phyloP scores from a whole-genome alignment of 78 protist genomes.

The Tieghemostelium lacteum region DNA sequence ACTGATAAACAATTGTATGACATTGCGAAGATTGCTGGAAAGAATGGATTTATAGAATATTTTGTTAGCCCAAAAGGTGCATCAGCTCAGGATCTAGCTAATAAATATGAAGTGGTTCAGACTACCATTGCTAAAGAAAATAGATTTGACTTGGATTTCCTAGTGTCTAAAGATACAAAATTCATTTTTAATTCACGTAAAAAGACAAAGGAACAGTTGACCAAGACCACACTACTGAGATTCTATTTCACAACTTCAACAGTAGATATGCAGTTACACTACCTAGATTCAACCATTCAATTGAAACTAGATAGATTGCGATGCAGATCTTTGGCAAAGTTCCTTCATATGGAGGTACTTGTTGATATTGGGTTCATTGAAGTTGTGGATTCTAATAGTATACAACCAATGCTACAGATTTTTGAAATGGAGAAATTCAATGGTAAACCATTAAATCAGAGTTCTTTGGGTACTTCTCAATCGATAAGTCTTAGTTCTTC shows the following conservation, averaged over 20 bases:
- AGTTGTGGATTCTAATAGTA: slow-evolving; percentile 41
- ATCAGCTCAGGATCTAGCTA: slow-evolving; percentile 44
- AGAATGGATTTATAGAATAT: slow-evolving; percentile 48
- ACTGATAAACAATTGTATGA: slow-evolving; percentile 34
- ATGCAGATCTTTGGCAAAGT: slow-evolving; percentile 52
- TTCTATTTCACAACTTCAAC: slow-evolving; percentile 25
- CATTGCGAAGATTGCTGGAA: slow-evolving; percentile 55
- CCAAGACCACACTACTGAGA: slow-evolving; percentile 15
- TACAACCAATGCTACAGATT: slow-evolving; percentile 37
- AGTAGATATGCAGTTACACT: slow-evolving; percentile 16
- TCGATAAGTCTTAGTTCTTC: background rate
- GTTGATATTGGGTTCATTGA: slow-evolving; percentile 27
- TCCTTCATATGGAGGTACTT: slow-evolving; percentile 40
- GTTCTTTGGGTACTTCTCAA: background rate
- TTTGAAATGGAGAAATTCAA: background rate
- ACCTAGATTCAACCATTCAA: background rate
- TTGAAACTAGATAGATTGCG: background rate
- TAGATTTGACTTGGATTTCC: slow-evolving; percentile 14
- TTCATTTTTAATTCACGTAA: slow-evolving; percentile 51
- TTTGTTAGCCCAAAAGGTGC: slow-evolving; percentile 32
- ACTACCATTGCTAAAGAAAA: slow-evolving; percentile 12
- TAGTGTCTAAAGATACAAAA: slow-evolving; percentile 31
- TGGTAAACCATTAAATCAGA: background rate
- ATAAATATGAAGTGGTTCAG: slow-evolving; percentile 36
- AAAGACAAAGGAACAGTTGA: slow-evolving; percentile 47